These are phyloP conservation scores for Trichoderma virens DNA, from an alignment of 495 filamentous ascomycete genomes.

Conservation along the genomic window DNA sequence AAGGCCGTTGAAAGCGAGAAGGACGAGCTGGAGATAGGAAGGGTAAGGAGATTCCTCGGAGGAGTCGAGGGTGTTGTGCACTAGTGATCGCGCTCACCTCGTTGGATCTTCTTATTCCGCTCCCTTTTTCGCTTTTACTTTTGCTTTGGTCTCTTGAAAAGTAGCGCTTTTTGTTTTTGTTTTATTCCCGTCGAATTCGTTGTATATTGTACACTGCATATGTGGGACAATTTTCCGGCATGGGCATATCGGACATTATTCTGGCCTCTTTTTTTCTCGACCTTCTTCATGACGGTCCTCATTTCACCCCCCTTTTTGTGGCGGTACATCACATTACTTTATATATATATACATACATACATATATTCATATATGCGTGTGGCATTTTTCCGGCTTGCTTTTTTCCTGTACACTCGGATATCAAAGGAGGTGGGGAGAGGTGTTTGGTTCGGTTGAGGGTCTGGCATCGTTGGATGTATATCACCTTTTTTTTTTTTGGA, in stretches of 20 bases:
- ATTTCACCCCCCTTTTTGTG: neutral
- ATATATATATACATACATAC: neutral
- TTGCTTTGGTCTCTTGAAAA: neutral
- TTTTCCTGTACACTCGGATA: neutral
- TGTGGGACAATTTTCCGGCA: neutral
- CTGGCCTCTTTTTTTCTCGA: neutral
- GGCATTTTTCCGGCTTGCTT: neutral
- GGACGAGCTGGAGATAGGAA: conserved; percentile 56
- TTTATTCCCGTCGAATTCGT: neutral
- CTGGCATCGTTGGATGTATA: neutral
- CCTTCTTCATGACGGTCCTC: neutral
- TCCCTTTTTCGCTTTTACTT: neutral
- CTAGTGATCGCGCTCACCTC: conserved; percentile 13
- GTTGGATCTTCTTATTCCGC: too few relatives aligned
- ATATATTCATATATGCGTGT: neutral
- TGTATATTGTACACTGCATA: conserved; percentile 7
- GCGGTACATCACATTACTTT: neutral
- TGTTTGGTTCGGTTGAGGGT: neutral
- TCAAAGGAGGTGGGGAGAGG: neutral
- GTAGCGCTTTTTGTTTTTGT: neutral
- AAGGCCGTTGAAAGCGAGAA: conserved; percentile 68
- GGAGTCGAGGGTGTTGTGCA: conserved; percentile 51
- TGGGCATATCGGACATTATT: neutral
- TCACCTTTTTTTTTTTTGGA: neutral
- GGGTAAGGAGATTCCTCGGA: conserved; percentile 65